Conservation (phyloP, 495 filamentous ascomycete genomes). For the Parathielavia appendiculata region DNA sequence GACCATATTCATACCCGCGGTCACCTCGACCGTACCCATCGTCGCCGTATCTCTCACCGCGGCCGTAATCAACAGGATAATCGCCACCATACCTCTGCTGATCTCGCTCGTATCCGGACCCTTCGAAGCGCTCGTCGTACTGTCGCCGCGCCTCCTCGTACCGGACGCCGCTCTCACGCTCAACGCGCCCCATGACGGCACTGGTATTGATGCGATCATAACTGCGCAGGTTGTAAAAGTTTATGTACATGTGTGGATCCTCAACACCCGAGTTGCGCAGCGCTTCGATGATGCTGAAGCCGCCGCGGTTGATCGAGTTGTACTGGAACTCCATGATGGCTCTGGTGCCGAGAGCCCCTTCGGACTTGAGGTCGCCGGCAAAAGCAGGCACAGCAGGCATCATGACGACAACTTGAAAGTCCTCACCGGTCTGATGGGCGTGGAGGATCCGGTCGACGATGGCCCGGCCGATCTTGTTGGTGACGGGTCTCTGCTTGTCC, state of each 20-base stretch:
- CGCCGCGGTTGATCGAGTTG: slow-evolving; percentile 79
- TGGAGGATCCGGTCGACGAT: slow-evolving; percentile 85
- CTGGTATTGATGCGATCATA: slow-evolving; percentile 86
- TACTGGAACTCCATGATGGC: slow-evolving; percentile 92
- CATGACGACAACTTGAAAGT: slow-evolving; percentile 78
- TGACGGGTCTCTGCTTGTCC: slow-evolving; percentile 68
- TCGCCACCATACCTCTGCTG: slow-evolving; percentile 3
- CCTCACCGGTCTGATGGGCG: slow-evolving; percentile 63
- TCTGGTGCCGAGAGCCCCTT: slow-evolving; percentile 75
- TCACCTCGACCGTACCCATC: slow-evolving; percentile 1
- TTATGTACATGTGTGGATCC: slow-evolving; percentile 68
- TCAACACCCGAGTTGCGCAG: slow-evolving; percentile 67
- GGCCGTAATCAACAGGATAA: slow-evolving; percentile 15
- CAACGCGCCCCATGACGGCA: slow-evolving; percentile 55
- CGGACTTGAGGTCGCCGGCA: slow-evolving; percentile 76
- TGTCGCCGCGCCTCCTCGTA: slow-evolving; percentile 67
- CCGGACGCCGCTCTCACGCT: slow-evolving; percentile 62
- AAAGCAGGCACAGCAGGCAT: slow-evolving; percentile 90
- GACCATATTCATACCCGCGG: no score
- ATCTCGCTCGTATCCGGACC: slow-evolving; percentile 24
- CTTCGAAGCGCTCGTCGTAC: slow-evolving; percentile 52
- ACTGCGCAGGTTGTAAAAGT: slow-evolving; percentile 91
- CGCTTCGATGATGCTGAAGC: slow-evolving; percentile 77
- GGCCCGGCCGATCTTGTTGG: slow-evolving; percentile 80
- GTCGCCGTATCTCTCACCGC: slow-evolving; percentile 11